phyloP scores from a whole-genome alignment of 2,329 filamentous ascomycete genomes.

The Ophiostoma pallidulum region DNA sequence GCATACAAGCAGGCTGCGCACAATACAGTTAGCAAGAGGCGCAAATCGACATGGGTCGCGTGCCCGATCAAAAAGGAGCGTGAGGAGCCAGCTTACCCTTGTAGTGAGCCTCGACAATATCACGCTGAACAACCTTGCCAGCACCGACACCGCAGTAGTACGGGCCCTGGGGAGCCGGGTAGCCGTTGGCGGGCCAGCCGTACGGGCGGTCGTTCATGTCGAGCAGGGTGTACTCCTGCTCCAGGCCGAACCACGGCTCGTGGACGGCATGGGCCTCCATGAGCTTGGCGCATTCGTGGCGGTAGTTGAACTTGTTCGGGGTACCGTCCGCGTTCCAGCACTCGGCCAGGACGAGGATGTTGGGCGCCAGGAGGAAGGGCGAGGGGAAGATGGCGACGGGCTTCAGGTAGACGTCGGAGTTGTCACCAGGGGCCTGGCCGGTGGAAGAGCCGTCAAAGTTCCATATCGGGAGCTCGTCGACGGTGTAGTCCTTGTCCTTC shows the following conservation, averaged over 20 bases:
- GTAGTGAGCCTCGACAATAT: slow-evolving; percentile 85
- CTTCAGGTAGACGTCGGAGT: slow-evolving; percentile 56
- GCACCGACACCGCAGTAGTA: slow-evolving; percentile 98
- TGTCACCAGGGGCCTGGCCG: slow-evolving; percentile 64
- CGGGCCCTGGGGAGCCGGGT: slow-evolving; percentile 84
- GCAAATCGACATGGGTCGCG: neutral
- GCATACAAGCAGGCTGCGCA: slow-evolving; percentile 60
- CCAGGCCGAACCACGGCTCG: slow-evolving; percentile 93
- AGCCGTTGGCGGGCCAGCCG: slow-evolving; percentile 82
- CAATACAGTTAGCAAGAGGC: slow-evolving; percentile 4
- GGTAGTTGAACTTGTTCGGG: slow-evolving; percentile 98
- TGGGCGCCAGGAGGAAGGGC: slow-evolving; percentile 62
- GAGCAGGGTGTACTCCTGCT: slow-evolving; percentile 94
- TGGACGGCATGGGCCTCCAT: slow-evolving; percentile 80
- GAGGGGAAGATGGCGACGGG: slow-evolving; percentile 59
- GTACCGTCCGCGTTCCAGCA: slow-evolving; percentile 90
- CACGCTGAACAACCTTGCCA: slow-evolving; percentile 94
- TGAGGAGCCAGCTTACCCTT: slow-evolving; percentile 26
- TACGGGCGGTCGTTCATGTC: slow-evolving; percentile 80
- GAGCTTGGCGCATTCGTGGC: slow-evolving; percentile 79
- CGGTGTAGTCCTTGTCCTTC: slow-evolving; percentile 18
- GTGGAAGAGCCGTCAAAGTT: slow-evolving; percentile 73
- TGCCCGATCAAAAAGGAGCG: slow-evolving; percentile 1
- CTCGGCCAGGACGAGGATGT: slow-evolving; percentile 90
- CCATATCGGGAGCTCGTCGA: slow-evolving; percentile 61